phyloP scores from a whole-genome alignment of 345 rosid species.

The Brassica carinata region DNA sequence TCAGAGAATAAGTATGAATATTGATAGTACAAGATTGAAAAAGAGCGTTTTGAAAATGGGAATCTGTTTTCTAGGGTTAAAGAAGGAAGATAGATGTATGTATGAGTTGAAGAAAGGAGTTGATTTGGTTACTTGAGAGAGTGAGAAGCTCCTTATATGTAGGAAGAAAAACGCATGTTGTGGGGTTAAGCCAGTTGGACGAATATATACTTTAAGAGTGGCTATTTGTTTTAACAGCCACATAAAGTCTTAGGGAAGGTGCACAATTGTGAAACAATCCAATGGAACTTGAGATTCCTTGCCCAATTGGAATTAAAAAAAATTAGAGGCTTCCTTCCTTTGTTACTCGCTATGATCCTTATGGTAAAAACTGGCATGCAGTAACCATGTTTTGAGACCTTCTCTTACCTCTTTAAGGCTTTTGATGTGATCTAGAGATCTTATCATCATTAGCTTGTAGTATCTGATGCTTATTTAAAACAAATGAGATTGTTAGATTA shows the following conservation, averaged over 20 bases:
- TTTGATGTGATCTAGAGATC: slow-evolving; percentile 31
- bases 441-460: slow-evolving; percentile 16
- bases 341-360: slow-evolving; percentile 17
- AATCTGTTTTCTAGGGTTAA: slow-evolving; percentile 13
- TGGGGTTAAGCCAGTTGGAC: slow-evolving; percentile 69
- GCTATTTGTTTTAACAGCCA: slow-evolving; percentile 57
- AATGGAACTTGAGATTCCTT: slow-evolving; percentile 41
- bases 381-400: slow-evolving; percentile 14
- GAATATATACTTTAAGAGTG: slow-evolving; percentile 64
- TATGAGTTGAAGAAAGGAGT: slow-evolving; percentile 20
- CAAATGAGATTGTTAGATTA: slow-evolving; percentile 41
- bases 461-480: slow-evolving; percentile 38
- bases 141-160: slow-evolving; percentile 57
- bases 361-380: background rate
- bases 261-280: slow-evolving; percentile 23
- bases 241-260: slow-evolving; percentile 42
- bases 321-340: slow-evolving; percentile 11
- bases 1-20: background rate
- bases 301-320: background rate
- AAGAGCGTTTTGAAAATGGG: background rate
- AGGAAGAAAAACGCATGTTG: slow-evolving; percentile 48
- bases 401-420: slow-evolving; percentile 27
- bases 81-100: slow-evolving; percentile 33
- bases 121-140: slow-evolving; percentile 38
- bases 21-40: background rate